Conservation (phyloP, 169 alveolate species). For the Cystoisospora suis region DNA sequence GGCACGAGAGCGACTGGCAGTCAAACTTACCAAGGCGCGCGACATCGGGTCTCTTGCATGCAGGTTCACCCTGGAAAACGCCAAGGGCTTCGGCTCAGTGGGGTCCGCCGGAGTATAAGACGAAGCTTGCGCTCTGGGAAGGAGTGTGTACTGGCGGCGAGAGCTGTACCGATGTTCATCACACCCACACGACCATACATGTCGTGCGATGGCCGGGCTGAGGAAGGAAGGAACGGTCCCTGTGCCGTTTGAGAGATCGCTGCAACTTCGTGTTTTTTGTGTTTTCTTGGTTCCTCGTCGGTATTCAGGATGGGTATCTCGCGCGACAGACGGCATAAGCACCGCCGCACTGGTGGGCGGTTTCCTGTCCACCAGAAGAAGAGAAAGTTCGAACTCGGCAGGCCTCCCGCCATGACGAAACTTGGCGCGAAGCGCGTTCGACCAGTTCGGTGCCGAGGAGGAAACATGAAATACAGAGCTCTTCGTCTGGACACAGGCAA, state of each 20-base stretch:
- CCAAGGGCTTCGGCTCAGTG: too few relatives aligned
- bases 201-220: not conserved
- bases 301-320: conserved; percentile 98
- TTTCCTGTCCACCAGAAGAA: conserved; percentile 98
- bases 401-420: conserved; percentile 97
- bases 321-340: conserved; percentile 98
- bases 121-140: too few relatives aligned
- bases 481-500: conserved; percentile 97
- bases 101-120: too few relatives aligned
- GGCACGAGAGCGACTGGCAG: too few relatives aligned
- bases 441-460: conserved; percentile 98
- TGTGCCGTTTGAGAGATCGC: not conserved
- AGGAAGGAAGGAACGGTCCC: not conserved
- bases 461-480: conserved; percentile 90
- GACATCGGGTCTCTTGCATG: too few relatives aligned
- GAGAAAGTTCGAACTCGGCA: conserved; percentile 98
- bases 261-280: not conserved
- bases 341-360: conserved; percentile 99
- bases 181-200: too few relatives aligned
- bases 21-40: too few relatives aligned
- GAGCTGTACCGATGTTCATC: too few relatives aligned
- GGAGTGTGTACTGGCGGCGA: too few relatives aligned
- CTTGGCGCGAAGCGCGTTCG: conserved; percentile 94
- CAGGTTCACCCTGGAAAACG: too few relatives aligned
- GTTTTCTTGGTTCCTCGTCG: too few relatives aligned